These are phyloP conservation scores for Globisporangium spiculum DNA, from an alignment of 352 stramenopile genomes.

Conservation along the genomic window DNA sequence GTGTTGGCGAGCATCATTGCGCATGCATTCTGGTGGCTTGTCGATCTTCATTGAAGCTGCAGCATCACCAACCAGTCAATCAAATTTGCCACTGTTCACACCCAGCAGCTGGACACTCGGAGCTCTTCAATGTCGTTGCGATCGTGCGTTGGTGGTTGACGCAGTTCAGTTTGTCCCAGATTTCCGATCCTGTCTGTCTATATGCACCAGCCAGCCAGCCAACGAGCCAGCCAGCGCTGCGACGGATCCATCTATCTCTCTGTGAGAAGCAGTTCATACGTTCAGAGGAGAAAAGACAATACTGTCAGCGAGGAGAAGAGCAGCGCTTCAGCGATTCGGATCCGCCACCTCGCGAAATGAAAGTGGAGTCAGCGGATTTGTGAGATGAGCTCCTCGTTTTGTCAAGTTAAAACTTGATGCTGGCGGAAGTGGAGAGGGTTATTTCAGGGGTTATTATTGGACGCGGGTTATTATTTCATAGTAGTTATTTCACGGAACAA, in stretches of 20 bases:
- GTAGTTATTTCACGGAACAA: not conserved
- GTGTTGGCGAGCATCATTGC: too few relatives aligned
- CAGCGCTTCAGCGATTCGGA: not conserved
- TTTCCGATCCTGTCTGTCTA: too few relatives aligned
- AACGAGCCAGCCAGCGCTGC: not conserved
- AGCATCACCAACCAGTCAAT: not conserved
- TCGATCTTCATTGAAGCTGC: not conserved
- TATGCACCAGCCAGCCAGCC: too few relatives aligned
- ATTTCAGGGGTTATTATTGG: not conserved
- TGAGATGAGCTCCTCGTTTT: not conserved
- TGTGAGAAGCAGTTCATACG: not conserved
- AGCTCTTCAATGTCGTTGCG: not conserved
- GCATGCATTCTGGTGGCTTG: not conserved
- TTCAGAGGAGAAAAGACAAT: not conserved
- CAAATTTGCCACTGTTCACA: not conserved
- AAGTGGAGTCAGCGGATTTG: too few relatives aligned
- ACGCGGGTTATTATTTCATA: too few relatives aligned
- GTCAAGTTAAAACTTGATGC: not conserved
- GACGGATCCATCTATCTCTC: not conserved
- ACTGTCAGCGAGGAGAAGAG: not conserved
- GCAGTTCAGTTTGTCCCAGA: too few relatives aligned
- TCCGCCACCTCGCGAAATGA: too few relatives aligned
- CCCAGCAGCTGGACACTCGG: not conserved
- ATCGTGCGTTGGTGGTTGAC: not conserved
- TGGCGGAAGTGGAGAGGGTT: too few relatives aligned